phyloP scores from a whole-genome alignment of 148 eudicot genomes.

The Vaccinium macrocarpon region DNA sequence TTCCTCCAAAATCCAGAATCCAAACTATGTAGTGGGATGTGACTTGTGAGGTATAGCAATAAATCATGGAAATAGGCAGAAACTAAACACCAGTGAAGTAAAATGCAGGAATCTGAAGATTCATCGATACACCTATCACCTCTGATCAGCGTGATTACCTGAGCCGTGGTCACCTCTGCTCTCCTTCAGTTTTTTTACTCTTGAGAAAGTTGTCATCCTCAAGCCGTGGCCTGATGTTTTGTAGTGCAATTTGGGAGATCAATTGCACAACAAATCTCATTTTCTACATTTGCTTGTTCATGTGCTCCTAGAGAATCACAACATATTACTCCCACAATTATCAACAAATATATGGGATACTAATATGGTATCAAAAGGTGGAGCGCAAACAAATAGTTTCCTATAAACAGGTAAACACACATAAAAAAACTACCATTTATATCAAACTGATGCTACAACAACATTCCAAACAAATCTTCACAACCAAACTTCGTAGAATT shows the following conservation, averaged over 20 bases:
- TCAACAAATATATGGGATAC: neutral
- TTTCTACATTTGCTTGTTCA: conserved; percentile 29
- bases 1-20: neutral
- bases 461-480: neutral
- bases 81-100: neutral
- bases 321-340: neutral
- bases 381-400: neutral
- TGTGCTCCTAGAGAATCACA: conserved; percentile 40
- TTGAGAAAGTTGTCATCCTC: conserved; percentile 23
- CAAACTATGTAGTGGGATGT: neutral
- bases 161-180: no score
- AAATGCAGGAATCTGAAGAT: neutral
- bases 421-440: no score
- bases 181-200: conserved; percentile 32
- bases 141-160: conserved; percentile 21
- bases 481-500: neutral
- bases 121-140: neutral
- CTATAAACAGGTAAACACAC: neutral
- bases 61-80: neutral
- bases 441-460: no score
- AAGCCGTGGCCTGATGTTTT: conserved; percentile 11
- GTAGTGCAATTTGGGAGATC: conserved; percentile 9
- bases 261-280: neutral
- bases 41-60: neutral
- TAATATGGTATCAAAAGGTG: neutral